These are phyloP conservation scores for Trypanosoma platydactyli DNA, from an alignment of 208 protist genomes.

Conservation along the genomic window DNA sequence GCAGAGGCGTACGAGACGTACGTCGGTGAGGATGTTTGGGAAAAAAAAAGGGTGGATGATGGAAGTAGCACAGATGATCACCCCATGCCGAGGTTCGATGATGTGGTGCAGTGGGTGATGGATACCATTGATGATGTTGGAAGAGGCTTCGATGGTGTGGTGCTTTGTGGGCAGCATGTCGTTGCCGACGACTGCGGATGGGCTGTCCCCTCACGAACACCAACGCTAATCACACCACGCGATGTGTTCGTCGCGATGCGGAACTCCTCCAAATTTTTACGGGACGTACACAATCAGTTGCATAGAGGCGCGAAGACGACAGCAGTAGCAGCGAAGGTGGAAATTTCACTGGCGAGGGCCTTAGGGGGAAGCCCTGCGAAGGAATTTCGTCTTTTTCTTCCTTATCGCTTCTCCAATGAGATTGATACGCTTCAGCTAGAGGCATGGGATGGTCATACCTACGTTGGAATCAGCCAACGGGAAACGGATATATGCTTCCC, in stretches of 20 bases:
- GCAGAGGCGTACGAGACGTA: constrained; percentile 80
- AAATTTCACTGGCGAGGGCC: constrained; percentile 65
- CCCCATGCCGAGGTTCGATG: constrained; percentile 32
- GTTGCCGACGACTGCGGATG: constrained; percentile 84
- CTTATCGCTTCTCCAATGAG: constrained; percentile 41
- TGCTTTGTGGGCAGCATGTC: constrained; percentile 70
- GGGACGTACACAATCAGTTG: constrained; percentile 65
- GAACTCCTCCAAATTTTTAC: constrained; percentile 70
- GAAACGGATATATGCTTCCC: constrained; percentile 81
- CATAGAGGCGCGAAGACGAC: neutral
- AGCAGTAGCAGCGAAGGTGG: constrained; percentile 15
- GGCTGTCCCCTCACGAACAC: constrained; percentile 65
- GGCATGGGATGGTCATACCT: constrained; percentile 23
- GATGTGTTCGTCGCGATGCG: constrained; percentile 86
- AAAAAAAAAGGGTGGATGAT: neutral
- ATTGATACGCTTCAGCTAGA: constrained; percentile 11
- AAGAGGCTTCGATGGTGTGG: constrained; percentile 54
- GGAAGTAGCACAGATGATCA: neutral
- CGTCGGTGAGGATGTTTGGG: constrained; percentile 78
- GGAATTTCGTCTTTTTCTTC: constrained; percentile 75
- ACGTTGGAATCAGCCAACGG: constrained; percentile 69
- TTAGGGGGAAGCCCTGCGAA: constrained; percentile 48
- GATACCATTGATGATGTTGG: constrained; percentile 16
- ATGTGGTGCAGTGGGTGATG: constrained; percentile 61
- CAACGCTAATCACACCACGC: constrained; percentile 43